Conservation (phyloP, 495 filamentous ascomycete species). For the Podospora conica region DNA sequence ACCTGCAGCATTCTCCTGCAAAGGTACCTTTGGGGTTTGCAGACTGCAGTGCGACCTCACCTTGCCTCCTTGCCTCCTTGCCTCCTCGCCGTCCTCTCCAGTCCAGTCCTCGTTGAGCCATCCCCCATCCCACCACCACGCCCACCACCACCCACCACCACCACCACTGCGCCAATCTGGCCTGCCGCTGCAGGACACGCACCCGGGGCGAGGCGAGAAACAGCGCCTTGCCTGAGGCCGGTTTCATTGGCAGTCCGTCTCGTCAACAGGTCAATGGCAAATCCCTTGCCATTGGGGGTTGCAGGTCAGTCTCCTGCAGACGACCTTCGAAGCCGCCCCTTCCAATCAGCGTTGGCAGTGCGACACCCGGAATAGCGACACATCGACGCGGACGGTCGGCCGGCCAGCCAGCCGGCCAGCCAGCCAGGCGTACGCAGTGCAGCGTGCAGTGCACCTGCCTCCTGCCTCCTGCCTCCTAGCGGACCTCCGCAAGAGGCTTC, state of each 20-base stretch:
- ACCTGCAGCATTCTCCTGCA: neutral
- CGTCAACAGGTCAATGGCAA: constrained; percentile 15
- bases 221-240: constrained; percentile 10
- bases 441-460: neutral
- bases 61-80: constrained; percentile 3
- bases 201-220: constrained; percentile 14
- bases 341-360: constrained; percentile 11
- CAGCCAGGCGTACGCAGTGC: neutral
- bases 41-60: constrained; percentile 8
- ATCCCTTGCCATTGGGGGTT: constrained; percentile 1
- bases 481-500: constrained; percentile 8
- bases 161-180: constrained; percentile 2
- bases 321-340: constrained; percentile 8
- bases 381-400: neutral
- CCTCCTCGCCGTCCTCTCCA: too few relatives aligned
- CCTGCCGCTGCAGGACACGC: constrained; percentile 13
- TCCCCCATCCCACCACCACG: constrained; percentile 9
- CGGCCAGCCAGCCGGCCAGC: constrained; percentile 5
- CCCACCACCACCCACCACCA: neutral
- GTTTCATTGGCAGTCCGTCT: constrained; percentile 21
- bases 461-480: neutral
- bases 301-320: constrained; percentile 13
- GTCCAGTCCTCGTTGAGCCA: neutral
- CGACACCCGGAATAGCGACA: constrained; percentile 10
- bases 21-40: constrained; percentile 1